Conservation (phyloP, 352 stramenopile species). For the Pythium angustatum region DNA sequence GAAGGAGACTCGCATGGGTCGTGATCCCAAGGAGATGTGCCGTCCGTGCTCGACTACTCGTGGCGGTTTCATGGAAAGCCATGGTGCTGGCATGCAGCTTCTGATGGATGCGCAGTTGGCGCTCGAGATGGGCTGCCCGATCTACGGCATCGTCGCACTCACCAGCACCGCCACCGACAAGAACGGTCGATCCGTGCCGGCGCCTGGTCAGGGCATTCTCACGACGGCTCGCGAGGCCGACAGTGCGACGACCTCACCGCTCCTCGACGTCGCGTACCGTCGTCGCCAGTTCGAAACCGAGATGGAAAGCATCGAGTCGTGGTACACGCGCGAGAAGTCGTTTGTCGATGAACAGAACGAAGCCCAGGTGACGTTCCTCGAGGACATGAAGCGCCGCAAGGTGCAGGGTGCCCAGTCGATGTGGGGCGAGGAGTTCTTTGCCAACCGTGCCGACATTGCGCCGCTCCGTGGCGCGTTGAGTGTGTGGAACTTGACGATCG, state of each 20-base stretch:
- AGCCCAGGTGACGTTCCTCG: constrained; percentile 45
- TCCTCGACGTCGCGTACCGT: constrained; percentile 76
- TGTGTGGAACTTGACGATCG: constrained; percentile 76
- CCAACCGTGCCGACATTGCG: constrained; percentile 59
- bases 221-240: constrained; percentile 74
- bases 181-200: constrained; percentile 80
- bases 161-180: constrained; percentile 90
- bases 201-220: constrained; percentile 84
- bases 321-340: constrained; percentile 60
- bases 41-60: constrained; percentile 77
- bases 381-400: constrained; percentile 72
- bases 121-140: constrained; percentile 85
- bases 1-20: constrained; percentile 78
- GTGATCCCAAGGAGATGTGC: constrained; percentile 82
- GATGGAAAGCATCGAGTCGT: constrained; percentile 68
- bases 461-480: constrained; percentile 74
- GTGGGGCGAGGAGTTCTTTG: constrained; percentile 74
- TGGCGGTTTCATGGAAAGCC: constrained; percentile 88
- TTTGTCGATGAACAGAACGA: constrained; percentile 37
- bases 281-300: constrained; percentile 76
- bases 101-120: constrained; percentile 88
- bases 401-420: constrained; percentile 60
- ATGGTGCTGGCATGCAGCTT: constrained; percentile 86
- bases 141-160: constrained; percentile 83
- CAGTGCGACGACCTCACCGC: constrained; percentile 36